Base-by-base conservation (phyloP, 805 yeast genomes). In the Pichia cabralensis region DNA sequence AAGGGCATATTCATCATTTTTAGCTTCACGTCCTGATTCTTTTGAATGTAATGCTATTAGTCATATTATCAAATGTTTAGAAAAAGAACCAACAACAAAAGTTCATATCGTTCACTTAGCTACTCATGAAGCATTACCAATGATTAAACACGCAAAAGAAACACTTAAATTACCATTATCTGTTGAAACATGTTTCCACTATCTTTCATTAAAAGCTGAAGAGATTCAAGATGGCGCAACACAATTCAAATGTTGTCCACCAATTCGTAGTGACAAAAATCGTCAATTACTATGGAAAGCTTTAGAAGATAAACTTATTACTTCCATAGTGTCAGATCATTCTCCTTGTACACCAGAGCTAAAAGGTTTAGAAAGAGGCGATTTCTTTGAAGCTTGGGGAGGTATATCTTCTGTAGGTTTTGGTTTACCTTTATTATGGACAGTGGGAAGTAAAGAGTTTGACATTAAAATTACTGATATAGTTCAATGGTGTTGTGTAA, bases 161-260 rank as follows among this genome's bases (percentile, higher is more conserved):
- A 46, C 50, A 12, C 57, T 61, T 5, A 67, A 68, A 0, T 57
- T 80, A 30, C 83, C 82, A 22, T 65, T 88, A 33, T 64, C 92
- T 0, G 95, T 86, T 2, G 97, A 88, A 55, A 89, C 97, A 0
- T 88, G 97, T 56, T 88, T 86, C 71, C 97, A 88, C 55, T 88
- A 88, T 56, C 64, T 88, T 34, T 70, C 89, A 3, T 64, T 88
- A 28, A 65, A 69, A 3, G 82, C 95, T 3, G 96, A 88, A 51
- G 64, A 66, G 17, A 84, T 88, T 35, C 77, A 85, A 14, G 70
- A 76, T 47, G 74, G 83, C 34, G 75, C 79, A 11, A 88, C 96
- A 5, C 83, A 79, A 49, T 84, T 70, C 68, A 88, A 88, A 58
- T 89, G 96, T 53, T 89, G 96, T 55, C 97, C 97, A 2, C 97